Evolutionary conservation across 306 rosid species (phyloP), one percentile per base, ranked within the genome.

Genomic region (Pterocarpus santalinus): DNA sequence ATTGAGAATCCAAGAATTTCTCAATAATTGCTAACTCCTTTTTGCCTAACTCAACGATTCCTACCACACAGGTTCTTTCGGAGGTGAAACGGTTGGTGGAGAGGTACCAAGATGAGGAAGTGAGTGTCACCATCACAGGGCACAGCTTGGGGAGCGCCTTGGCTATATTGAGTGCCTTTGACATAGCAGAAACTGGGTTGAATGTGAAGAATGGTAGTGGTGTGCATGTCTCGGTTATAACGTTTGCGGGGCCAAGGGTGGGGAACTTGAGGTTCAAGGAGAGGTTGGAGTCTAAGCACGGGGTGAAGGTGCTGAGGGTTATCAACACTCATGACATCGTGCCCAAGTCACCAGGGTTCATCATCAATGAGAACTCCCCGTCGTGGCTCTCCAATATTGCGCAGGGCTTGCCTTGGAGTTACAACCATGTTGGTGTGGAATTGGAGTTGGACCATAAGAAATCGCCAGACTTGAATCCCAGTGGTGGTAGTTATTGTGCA

Each of bases 191-290:
- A 34, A 92, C 83, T 1, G 90, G 93, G 35, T 4, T 90, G 47
- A 89, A 76, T 2, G 85, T 73, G 36, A 38, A 30, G 62, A 35
- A 34, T 46, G 80, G 95, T 1, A 43, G 77, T 2, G 83, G 6
- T 0, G 80, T 86, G n/a, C 94, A 94, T 12, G 86, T 92, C 3
- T 76, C 90, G 0, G 97, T 90, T 8, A 76, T 91, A 0, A 90
- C 98, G 1, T 92, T 85, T 35, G 85, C 98, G 10, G 97, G 98
- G 56, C 98, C 98, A 2, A 89, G 98, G 28, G 98, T 94, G 7
- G 98, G 97, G 79, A 94, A 94, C 33, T 34, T 82, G 12, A 68
- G 90, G 82, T 94, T 94, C 62, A 92, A 85, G 77, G 83, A 89
- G 83, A 82, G 97, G 61, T 65, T 92, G 17, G 93, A 92, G 69